These are phyloP conservation scores for Hypoxylon cercidicola DNA, from an alignment of 495 filamentous ascomycete species.

Conservation along the genomic window DNA sequence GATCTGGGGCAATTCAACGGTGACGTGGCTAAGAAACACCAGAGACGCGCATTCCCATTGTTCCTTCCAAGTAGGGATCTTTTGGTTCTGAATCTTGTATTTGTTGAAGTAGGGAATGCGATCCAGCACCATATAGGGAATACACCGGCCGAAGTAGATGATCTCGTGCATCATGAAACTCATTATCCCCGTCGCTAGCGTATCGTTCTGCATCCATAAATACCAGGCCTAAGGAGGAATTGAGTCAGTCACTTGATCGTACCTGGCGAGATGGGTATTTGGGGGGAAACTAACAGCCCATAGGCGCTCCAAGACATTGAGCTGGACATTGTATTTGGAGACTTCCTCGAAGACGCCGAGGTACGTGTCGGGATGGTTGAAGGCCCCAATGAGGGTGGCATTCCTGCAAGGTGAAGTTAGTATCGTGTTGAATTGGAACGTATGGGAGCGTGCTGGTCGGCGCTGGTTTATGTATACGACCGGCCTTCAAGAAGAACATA, in stretches of 20 bases:
- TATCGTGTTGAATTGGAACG: slow-evolving; percentile 1
- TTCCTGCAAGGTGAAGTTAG: slow-evolving; percentile 59
- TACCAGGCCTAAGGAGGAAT: slow-evolving; percentile 72
- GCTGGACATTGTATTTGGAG: slow-evolving; percentile 83
- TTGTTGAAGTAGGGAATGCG: slow-evolving; percentile 84
- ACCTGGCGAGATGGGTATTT: background rate
- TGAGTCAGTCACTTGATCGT: slow-evolving; percentile 34
- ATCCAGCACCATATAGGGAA: slow-evolving; percentile 96
- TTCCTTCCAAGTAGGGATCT: slow-evolving; percentile 87
- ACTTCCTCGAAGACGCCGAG: slow-evolving; percentile 88
- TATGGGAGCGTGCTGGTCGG: background rate
- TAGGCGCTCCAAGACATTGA: slow-evolving; percentile 83
- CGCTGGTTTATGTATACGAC: background rate
- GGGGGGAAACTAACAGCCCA: slow-evolving; percentile 77
- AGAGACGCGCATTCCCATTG: slow-evolving; percentile 94
- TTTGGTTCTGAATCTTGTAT: slow-evolving; percentile 94
- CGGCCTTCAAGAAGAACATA: slow-evolving; percentile 37
- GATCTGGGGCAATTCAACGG: slow-evolving; percentile 96
- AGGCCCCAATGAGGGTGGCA: slow-evolving; percentile 62
- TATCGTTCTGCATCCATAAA: slow-evolving; percentile 98
- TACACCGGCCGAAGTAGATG: slow-evolving; percentile 90
- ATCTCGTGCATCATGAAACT: slow-evolving; percentile 94
- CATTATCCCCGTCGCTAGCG: slow-evolving; percentile 94
- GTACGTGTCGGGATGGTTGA: slow-evolving; percentile 69
- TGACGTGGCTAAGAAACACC: slow-evolving; percentile 93